phyloP scores from a whole-genome alignment of 1,139 yeast species.

The Blastobotrys apis region DNA sequence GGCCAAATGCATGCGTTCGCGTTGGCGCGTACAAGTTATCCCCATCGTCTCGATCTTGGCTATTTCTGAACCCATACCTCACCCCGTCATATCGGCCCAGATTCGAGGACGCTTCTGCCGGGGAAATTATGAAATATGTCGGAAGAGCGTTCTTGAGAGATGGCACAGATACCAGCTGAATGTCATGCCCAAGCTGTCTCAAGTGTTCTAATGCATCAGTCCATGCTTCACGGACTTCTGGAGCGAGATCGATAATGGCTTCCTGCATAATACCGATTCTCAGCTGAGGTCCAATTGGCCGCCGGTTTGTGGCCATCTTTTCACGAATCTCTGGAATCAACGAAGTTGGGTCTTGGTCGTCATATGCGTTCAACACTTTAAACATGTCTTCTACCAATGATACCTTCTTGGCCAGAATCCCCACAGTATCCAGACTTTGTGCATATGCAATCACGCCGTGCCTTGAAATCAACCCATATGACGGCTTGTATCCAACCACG shows the following conservation, averaged over 20 bases:
- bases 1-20: conserved; percentile 64
- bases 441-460: conserved; percentile 94
- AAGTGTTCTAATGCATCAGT: conserved; percentile 42
- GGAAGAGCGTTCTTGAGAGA: conserved; percentile 65
- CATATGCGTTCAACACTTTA: conserved; percentile 53
- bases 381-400: conserved; percentile 48
- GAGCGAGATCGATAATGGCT: conserved; percentile 54
- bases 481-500: conserved; percentile 82
- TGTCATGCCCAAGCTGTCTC: conserved; percentile 48
- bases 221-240: conserved; percentile 48
- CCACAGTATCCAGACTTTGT: conserved; percentile 92
- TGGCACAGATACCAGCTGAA: conserved; percentile 66
- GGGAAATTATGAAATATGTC: conserved; percentile 79
- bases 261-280: conserved; percentile 72
- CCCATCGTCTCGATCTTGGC: conserved; percentile 33
- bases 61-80: conserved; percentile 64
- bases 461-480: conserved; percentile 85
- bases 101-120: conserved; percentile 94
- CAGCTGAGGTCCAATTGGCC: conserved; percentile 23
- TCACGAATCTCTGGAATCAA: conserved; percentile 37
- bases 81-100: conserved; percentile 86
- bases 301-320: conserved; percentile 17
- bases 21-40: conserved; percentile 50
- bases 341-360: conserved; percentile 78
- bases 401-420: conserved; percentile 58